A percentile compares a stretch with the other conserved stretches of the same genome.
These are phyloP conservation scores for Aschersonia sp. DNA, from an alignment of 2,329 filamentous ascomycete species.

Conservation along the genomic window DNA sequence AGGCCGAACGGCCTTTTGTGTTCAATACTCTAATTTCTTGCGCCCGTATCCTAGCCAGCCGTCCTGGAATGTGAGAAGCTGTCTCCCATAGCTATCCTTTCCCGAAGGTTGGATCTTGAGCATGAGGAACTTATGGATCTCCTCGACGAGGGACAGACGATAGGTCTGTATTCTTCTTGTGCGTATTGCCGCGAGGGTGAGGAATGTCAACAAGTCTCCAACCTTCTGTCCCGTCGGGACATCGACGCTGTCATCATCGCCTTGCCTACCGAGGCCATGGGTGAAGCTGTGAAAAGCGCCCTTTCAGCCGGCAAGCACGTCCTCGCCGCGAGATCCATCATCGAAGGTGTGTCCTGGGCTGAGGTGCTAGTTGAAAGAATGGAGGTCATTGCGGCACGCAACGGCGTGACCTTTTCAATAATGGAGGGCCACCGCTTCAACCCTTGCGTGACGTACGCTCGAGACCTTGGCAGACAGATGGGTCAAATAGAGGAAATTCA, in stretches of 20 bases:
- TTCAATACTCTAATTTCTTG: no score
- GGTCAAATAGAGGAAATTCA: conserved; percentile 31
- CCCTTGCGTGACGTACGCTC: conserved; percentile 36
- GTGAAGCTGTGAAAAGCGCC: conserved; percentile 42
- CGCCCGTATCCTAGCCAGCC: conserved; percentile 29
- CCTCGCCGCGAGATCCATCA: conserved; percentile 56
- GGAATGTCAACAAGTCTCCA: conserved; percentile 21
- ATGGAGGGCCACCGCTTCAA: conserved; percentile 63
- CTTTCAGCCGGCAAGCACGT: conserved; percentile 54
- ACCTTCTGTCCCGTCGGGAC: conserved; percentile 38
- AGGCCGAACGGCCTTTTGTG: no score
- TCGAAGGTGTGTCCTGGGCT: conserved; percentile 36
- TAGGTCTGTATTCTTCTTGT: conserved; percentile 40
- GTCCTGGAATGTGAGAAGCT: conserved; percentile 36
- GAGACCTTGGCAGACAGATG: conserved; percentile 21
- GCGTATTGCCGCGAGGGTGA: conserved; percentile 27
- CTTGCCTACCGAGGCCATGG: conserved; percentile 48
- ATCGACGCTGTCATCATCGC: conserved; percentile 40
- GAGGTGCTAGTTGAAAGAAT: conserved; percentile 22
- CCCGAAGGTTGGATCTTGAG: conserved; percentile 39
- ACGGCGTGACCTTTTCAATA: conserved; percentile 32
- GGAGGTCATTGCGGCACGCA: not conserved
- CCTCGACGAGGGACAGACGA: conserved; percentile 3
- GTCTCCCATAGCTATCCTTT: conserved; percentile 51
- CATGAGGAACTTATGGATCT: not conserved